Percentiles rank a stretch among this genome's conserved stretches.
These are phyloP conservation scores for Ganoderma resinaceum DNA, from an alignment of 1,284 basidiomycete species.

Conservation along the genomic window DNA sequence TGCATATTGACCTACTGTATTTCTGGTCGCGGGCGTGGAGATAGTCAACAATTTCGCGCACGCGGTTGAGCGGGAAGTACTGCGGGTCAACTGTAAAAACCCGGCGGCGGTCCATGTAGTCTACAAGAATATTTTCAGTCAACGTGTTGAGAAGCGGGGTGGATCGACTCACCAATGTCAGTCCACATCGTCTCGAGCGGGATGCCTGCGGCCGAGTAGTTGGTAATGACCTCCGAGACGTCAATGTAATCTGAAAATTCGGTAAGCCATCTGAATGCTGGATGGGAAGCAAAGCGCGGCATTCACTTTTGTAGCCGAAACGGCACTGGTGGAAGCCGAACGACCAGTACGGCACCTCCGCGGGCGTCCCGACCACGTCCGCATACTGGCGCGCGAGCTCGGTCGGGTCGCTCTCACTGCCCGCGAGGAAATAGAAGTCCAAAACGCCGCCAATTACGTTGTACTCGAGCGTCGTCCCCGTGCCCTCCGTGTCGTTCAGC, in stretches of 20 bases:
- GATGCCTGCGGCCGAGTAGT: conserved; percentile 65
- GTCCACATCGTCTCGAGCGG: conserved; percentile 83
- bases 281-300: conserved; percentile 9
- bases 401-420: conserved; percentile 65
- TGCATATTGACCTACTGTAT: conserved; percentile 50
- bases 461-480: conserved; percentile 63
- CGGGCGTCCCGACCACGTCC: conserved; percentile 64
- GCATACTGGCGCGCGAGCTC: conserved; percentile 73
- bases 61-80: conserved; percentile 68
- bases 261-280: not conserved
- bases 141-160: too few species aligned
- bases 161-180: conserved; percentile 60
- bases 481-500: conserved; percentile 51
- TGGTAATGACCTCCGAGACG: conserved; percentile 65
- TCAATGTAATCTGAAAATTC: conserved; percentile 59
- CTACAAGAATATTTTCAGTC: conserved; percentile 40
- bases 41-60: conserved; percentile 69
- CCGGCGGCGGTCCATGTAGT: conserved; percentile 75
- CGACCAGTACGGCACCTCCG: conserved; percentile 75
- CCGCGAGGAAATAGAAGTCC: conserved; percentile 80
- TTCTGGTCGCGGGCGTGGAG: conserved; percentile 66
- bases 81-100: conserved; percentile 74
- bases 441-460: conserved; percentile 75
- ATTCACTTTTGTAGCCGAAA: conserved; percentile 65
- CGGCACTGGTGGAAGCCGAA: conserved; percentile 78